Evolutionary conservation across 1,284 basidiomycete species (phyloP), one percentile per base, ranked within the genome.

Genomic region (Puccinia triticina): DNA sequence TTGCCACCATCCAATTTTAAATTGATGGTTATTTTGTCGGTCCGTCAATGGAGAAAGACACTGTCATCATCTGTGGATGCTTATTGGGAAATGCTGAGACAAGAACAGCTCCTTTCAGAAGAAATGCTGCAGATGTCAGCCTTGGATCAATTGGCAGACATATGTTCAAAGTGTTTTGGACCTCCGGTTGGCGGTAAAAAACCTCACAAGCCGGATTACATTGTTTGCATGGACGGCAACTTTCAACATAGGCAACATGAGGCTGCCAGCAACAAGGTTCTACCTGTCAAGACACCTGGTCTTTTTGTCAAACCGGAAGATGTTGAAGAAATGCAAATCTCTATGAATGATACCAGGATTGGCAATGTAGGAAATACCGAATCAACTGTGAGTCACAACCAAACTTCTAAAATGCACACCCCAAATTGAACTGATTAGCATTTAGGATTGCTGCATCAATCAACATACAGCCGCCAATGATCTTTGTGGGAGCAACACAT

Each of bases 61-160:
- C 32, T 71, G n/a, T 71, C 67, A 16, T 34, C 37, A 3, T 29
- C 67, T 71, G 67, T 71, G 18, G 67, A 71, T 71, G 67, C 32
- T 16, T 71, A 37, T 43, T 18, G 67, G 14, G 37, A 71, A 71
- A n/a, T 71, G 34, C 29, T 43, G 16, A 37, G 32, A 71, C 46
- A 21, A 16, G 37, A 71, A n/a, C 11, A 71, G 7, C 21, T 43
- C 29, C 14, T 71, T 12, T n/a, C 14, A 4, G 5, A 71, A 37
- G 37, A 48, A 34, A n/a, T 48, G 34, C 14, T 71, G 21, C 16
- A 32, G 26, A 37, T 71, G 14, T 21, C 1, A 12, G 23, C 67
- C 5, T 4, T 71, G 67, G 67, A 71, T n/a, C 34, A 71, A n/a
- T 5, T 71, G 67, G 67, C 67, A 12, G 32, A n/a, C 67, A 71